phyloP scores from a whole-genome alignment of 768 basidiomycete genomes.

The Arthromyces matolae region DNA sequence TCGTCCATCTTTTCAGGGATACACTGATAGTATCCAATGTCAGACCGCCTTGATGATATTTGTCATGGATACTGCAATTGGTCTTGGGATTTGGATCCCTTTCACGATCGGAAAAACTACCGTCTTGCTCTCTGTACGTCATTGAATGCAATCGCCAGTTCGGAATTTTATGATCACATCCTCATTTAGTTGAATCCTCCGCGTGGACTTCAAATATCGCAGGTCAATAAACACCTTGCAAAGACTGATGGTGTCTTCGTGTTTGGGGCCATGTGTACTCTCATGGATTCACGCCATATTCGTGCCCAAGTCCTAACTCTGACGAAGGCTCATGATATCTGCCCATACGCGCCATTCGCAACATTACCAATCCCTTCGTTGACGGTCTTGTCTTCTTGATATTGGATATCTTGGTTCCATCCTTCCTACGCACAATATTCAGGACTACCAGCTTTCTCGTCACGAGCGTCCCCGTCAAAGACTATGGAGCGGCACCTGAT shows the following conservation, averaged over 20 bases:
- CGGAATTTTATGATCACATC: no score
- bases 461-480: conserved; percentile 18
- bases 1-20: not conserved
- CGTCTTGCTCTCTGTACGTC: conserved; percentile 71
- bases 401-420: conserved; percentile 46
- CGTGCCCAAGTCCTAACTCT: no score
- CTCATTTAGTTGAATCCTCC: conserved; percentile 76
- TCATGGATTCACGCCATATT: no score
- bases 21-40: no score
- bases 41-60: conserved; percentile 87
- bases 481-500: no score
- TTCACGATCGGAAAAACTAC: conserved; percentile 87
- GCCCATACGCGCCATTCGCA: conserved; percentile 73
- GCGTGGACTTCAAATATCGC: conserved; percentile 64
- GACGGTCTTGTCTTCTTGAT: conserved; percentile 57
- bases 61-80: conserved; percentile 79
- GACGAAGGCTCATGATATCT: no score
- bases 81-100: conserved; percentile 78
- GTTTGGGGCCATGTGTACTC: no score
- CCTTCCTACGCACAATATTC: conserved; percentile 27
- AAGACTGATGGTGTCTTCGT: no score
- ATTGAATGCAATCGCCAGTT: no score
- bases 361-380: conserved; percentile 82
- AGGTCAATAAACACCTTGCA: no score
- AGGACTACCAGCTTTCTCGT: conserved; percentile 25